Conservation (phyloP, 495 filamentous ascomycete genomes). For the Wilcoxina mikolae region DNA sequence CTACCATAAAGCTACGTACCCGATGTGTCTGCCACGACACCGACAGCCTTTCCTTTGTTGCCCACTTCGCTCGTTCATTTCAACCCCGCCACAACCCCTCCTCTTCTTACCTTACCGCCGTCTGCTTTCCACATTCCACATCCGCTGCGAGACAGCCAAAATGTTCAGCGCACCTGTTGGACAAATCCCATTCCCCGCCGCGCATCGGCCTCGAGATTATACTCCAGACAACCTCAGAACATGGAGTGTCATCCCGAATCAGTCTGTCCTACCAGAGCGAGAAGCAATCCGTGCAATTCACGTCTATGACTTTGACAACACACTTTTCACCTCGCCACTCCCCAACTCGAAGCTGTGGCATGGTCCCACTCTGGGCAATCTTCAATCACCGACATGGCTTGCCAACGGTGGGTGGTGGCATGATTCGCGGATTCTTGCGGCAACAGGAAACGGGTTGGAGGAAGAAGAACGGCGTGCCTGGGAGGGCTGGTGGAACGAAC, state of each 20-base stretch:
- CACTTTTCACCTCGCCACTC: conserved; percentile 75
- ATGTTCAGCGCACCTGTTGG: no score
- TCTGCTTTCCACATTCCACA: no score
- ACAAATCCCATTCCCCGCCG: no score
- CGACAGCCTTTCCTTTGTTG: no score
- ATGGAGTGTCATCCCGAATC: conserved; percentile 10
- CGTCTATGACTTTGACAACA: conserved; percentile 98
- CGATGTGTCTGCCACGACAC: no score
- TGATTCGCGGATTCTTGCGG: conserved; percentile 66
- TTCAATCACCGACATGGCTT: conserved; percentile 62
- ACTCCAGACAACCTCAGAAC: not conserved
- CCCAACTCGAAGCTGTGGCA: conserved; percentile 87
- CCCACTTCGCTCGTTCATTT: no score
- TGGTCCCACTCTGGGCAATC: conserved; percentile 51
- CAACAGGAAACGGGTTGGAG: conserved; percentile 72
- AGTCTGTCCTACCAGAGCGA: conserved; percentile 8
- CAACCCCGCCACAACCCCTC: no score
- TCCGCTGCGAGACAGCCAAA: no score
- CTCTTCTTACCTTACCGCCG: no score
- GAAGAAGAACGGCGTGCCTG: conserved; percentile 71
- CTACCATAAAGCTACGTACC: no score
- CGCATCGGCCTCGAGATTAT: not conserved
- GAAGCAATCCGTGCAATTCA: conserved; percentile 58
- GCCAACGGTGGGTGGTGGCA: conserved; percentile 96
- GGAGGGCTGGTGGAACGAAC: conserved; percentile 96